Evolutionary conservation across 1,139 yeast species (phyloP), one percentile per base, ranked within the genome.

Genomic region (Blastobotrys buckinghamii): DNA sequence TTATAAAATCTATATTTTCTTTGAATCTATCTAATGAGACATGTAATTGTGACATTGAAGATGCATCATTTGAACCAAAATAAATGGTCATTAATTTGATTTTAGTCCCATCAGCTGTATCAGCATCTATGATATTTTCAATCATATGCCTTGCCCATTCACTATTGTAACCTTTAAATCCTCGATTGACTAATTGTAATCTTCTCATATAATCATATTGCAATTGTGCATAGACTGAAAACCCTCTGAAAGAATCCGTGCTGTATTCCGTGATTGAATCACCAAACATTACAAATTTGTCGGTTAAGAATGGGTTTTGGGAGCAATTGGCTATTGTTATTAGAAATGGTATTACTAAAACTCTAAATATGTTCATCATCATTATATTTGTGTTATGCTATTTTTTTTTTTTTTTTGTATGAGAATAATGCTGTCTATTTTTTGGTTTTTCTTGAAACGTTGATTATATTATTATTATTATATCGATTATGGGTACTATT

Each of bases 41-140:
- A 39, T 39, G 42, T 20, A 70, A 69, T 61, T 84, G 95, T 20
- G 70, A 65, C 6, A 66, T 61, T 33, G 72, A 73, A 2, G 65
- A 67, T 20, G 70, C 80, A 62, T 87, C 96, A 59, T 87, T 87
- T 10, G 94, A 76, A 1, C 96, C 96, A 57, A 84, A 78, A 63
- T 82, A 85, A 2, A 87, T 67, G 0, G 53, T 57, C 52, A 55
- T 51, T 20, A 59, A 45, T 38, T 49, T 47, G 48, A 59, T 44
- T 15, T 42, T 33, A 13, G 47, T 42, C 2, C 42, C 42, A 8
- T 45, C 53, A 8, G 36, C 48, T 24, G 36, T 44, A 20, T 54
- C 56, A 4, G 45, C 51, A 24, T 49, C 42, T 36, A 56, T 35
- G 9, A 56, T 40, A 29, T 46, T 54, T 4, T 42, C 43, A 22